Evolutionary conservation across 129 eudicot species (phyloP), one percentile per base, ranked within the genome.

Genomic region (Gnaphalium uliginosum): DNA sequence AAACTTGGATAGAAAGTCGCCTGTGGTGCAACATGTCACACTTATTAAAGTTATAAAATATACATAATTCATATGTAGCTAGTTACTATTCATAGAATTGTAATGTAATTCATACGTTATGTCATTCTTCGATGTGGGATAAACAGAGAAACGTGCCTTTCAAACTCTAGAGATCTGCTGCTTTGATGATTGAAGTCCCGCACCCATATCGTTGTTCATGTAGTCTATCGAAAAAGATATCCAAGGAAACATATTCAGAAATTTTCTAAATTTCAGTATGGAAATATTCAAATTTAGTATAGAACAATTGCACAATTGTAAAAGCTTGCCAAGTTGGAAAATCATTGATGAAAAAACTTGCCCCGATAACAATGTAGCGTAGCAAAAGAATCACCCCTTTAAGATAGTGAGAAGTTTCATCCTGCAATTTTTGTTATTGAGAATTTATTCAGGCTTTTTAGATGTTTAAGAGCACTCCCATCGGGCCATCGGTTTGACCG

Each of bases 401-500:
- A 70, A 93, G 79, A 82, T 90, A 93, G 85, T 93, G 98, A 77
- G 98, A 93, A 54, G 92, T 93, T 67, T 96, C 98, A 81, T 93
- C 98, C 98, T 90, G 82, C n/a, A 53, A 77, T 64, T 18, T 60
- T 58, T 26, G 27, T 18, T 18, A 48, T 8, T 18, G 25, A 48
- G 59, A 4, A 35, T 54, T 24, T 23, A 25, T 43, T 54, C 30
- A 48, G 33, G 37, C 11, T n/a, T n/a, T 69, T 4, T 43, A 39
- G 51, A 69, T 23, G 57, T 59, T 39, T 61, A 60, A 74, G 37
- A 26, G 19, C 11, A 64, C 43, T 30, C 4, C 32, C n/a, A n/a
- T n/a, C n/a, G n/a, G n/a, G n/a, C n/a, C n/a, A n/a, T n/a, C n/a
- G n/a, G n/a, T n/a, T n/a, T n/a, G n/a, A n/a, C n/a, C n/a, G n/a